A percentile compares a stretch with the other conserved stretches of the same genome.
Conservation (phyloP, 2,329 filamentous ascomycete species). For the Orbilia brochopaga region DNA sequence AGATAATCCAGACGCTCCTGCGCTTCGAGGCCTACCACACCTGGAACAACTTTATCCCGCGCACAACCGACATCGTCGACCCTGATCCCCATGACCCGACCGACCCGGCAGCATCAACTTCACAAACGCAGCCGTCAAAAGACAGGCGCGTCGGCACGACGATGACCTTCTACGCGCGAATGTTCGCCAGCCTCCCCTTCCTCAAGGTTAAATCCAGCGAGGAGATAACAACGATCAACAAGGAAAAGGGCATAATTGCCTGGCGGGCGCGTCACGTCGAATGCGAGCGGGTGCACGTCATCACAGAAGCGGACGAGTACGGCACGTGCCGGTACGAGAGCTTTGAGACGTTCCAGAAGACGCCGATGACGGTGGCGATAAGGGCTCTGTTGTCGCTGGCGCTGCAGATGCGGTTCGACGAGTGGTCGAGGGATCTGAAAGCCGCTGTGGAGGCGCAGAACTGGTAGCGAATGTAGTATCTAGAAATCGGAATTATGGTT, state of each 20-base stretch:
- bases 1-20: conserved; percentile 34
- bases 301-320: conserved; percentile 34
- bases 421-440: conserved; percentile 40
- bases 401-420: conserved; percentile 22
- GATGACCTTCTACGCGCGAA: conserved; percentile 20
- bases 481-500: too few relatives aligned
- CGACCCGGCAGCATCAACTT: conserved; percentile 1
- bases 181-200: conserved; percentile 32
- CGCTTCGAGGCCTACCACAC: conserved; percentile 22
- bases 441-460: conserved; percentile 32
- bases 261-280: conserved; percentile 11
- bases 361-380: conserved; percentile 5
- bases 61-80: conserved; percentile 23
- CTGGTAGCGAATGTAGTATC: conserved; percentile 7
- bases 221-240: conserved; percentile 32
- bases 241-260: conserved; percentile 18
- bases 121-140: conserved; percentile 1
- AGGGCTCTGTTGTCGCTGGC: conserved; percentile 16
- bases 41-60: conserved; percentile 37
- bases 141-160: conserved; percentile 14
- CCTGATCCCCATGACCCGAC: conserved; percentile 4
- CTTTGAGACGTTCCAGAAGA: conserved; percentile 38
- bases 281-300: conserved; percentile 38
- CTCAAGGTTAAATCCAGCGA: conserved; percentile 11
- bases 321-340: conserved; percentile 41